A percentile compares a stretch with the other conserved stretches of the same genome.
Evolutionary conservation across 306 rosid species (phyloP).

Genomic region (Pyrus betulifolia): DNA sequence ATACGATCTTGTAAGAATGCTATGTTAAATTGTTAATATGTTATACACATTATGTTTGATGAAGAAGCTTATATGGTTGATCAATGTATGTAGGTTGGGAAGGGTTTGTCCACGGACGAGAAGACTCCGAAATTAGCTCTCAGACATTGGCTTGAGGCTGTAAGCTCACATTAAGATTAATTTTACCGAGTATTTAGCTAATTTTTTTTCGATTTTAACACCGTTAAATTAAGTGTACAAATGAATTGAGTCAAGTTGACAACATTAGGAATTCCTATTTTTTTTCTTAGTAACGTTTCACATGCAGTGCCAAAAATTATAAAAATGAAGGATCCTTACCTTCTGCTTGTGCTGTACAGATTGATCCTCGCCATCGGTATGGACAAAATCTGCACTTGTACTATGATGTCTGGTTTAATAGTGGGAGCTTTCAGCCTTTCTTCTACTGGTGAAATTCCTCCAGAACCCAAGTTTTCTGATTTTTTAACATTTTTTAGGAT

Average conservation of each 20-base stretch:
- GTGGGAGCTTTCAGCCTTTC: constrained; percentile 67
- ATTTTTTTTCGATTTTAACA: background rate
- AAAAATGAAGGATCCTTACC: background rate
- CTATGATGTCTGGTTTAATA: constrained; percentile 54
- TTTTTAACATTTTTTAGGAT: background rate
- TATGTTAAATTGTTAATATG: background rate
- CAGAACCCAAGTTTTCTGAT: background rate
- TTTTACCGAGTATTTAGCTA: background rate
- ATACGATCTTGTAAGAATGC: constrained; percentile 8
- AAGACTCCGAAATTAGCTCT: constrained; percentile 62
- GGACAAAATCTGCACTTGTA: constrained; percentile 76
- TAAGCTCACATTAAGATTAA: constrained; percentile 30
- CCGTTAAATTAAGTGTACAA: background rate
- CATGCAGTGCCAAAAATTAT: background rate
- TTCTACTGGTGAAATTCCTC: constrained; percentile 52
- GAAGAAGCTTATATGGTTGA: background rate
- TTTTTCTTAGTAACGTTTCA: background rate
- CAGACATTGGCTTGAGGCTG: constrained; percentile 89
- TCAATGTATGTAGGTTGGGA: constrained; percentile 54
- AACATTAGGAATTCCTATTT: background rate
- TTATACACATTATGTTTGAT: no score
- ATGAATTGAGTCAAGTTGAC: background rate
- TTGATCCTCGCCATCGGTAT: constrained; percentile 85
- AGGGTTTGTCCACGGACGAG: constrained; percentile 69
- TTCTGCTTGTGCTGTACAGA: constrained; percentile 28